Conservation (phyloP, 1,284 basidiomycete genomes). For the Ustilago sp. region DNA sequence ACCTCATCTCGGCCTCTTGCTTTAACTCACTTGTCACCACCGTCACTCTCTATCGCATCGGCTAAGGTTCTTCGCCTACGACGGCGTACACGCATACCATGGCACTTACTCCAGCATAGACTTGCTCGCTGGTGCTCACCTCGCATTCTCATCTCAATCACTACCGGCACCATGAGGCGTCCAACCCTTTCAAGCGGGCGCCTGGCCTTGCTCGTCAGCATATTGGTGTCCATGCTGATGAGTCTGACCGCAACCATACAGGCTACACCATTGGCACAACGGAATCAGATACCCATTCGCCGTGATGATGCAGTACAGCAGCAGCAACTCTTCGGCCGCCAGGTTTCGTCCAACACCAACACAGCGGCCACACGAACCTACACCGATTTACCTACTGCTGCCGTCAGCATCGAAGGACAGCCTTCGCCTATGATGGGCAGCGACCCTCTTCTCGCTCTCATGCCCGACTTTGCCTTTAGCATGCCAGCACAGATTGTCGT, state of each 20-base stretch:
- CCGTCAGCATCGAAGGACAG: slow-evolving; percentile 51
- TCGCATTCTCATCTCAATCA: neutral
- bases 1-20: neutral
- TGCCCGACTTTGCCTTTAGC: slow-evolving; percentile 76
- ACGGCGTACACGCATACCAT: slow-evolving; percentile 5
- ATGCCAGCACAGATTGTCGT: slow-evolving; percentile 91
- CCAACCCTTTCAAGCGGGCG: neutral
- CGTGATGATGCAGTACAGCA: slow-evolving; percentile 9
- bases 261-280: slow-evolving; percentile 2
- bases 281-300: slow-evolving; percentile 1
- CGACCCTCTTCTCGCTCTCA: slow-evolving; percentile 54
- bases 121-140: slow-evolving; percentile 3
- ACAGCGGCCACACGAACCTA: slow-evolving; percentile 21
- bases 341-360: slow-evolving; percentile 11
- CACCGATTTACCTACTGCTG: slow-evolving; percentile 45
- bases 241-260: slow-evolving; percentile 6
- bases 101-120: slow-evolving; percentile 4
- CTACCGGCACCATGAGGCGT: slow-evolving; percentile 18
- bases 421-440: slow-evolving; percentile 45
- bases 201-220: slow-evolving; percentile 14
- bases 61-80: neutral
- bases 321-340: slow-evolving; percentile 15
- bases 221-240: slow-evolving; percentile 24
- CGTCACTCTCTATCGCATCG: neutral
- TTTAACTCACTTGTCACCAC: neutral